phyloP scores from a whole-genome alignment of 2,329 filamentous ascomycete species.

The Botrytis squamosa region DNA sequence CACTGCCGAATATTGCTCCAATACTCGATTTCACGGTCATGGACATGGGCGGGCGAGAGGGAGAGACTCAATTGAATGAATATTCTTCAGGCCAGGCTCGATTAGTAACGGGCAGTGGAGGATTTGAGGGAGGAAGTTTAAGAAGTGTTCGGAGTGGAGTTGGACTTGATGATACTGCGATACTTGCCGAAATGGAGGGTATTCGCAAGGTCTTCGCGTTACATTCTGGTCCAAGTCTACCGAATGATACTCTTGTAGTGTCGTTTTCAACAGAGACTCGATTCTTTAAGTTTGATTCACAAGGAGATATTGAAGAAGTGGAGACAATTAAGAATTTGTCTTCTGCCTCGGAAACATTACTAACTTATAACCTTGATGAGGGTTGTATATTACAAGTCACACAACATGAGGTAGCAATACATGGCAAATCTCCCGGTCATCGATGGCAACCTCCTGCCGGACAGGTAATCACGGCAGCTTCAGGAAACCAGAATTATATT shows the following conservation, averaged over 20 bases:
- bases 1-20: constrained; percentile 80
- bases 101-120: constrained; percentile 89
- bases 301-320: constrained; percentile 83
- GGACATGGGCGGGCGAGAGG: constrained; percentile 87
- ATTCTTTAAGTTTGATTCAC: constrained; percentile 70
- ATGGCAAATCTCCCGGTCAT: constrained; percentile 59
- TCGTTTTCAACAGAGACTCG: constrained; percentile 83
- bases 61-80: constrained; percentile 76
- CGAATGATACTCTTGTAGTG: constrained; percentile 69
- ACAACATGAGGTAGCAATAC: constrained; percentile 57
- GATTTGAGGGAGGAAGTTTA: constrained; percentile 82
- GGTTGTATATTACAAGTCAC: constrained; percentile 76
- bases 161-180: constrained; percentile 81
- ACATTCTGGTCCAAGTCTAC: constrained; percentile 48
- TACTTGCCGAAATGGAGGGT: constrained; percentile 74
- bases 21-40: constrained; percentile 93
- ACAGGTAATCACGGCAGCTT: constrained; percentile 71
- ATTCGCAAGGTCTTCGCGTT: constrained; percentile 73
- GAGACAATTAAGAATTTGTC: constrained; percentile 70
- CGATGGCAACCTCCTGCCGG: constrained; percentile 55
- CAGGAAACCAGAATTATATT: constrained; percentile 67
- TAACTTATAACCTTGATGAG: constrained; percentile 63
- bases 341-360: constrained; percentile 69
- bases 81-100: constrained; percentile 94
- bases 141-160: constrained; percentile 92